Conservation (phyloP, 108 stramenopile genomes). For the Discostella pseudostelligera region DNA sequence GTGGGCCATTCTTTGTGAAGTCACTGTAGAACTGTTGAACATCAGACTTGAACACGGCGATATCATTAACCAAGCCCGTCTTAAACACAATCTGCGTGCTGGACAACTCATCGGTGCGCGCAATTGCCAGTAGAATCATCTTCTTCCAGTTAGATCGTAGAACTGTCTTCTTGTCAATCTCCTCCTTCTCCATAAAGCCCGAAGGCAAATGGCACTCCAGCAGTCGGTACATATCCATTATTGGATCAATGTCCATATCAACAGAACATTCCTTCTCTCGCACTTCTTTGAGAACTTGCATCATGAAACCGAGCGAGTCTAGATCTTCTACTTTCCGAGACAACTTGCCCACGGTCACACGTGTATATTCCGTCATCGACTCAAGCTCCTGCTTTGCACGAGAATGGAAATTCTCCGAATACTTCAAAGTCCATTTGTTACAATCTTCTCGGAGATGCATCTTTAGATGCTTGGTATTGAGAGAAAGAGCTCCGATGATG, state of each 20-base stretch:
- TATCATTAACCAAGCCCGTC: conserved; percentile 70
- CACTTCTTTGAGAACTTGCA: conserved; percentile 71
- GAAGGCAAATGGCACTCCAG: conserved; percentile 83
- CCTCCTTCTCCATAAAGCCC: conserved; percentile 90
- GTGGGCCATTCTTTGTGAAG: conserved; percentile 77
- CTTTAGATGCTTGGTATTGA: conserved; percentile 80
- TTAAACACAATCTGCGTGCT: conserved; percentile 75
- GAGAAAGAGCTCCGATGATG: conserved; percentile 87
- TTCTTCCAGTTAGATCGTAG: conserved; percentile 84
- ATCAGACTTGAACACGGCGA: conserved; percentile 72
- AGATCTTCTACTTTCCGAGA: conserved; percentile 67
- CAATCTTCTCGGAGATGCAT: conserved; percentile 70
- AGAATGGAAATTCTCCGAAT: conserved; percentile 49
- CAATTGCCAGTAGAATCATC: conserved; percentile 70
- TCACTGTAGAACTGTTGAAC: conserved; percentile 51
- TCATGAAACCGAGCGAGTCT: conserved; percentile 81
- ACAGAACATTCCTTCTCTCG: conserved; percentile 61
- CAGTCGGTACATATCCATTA: conserved; percentile 92
- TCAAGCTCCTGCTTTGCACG: conserved; percentile 60
- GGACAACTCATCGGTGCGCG: conserved; percentile 78
- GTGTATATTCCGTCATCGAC: conserved; percentile 79
- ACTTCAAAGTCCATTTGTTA: conserved; percentile 74
- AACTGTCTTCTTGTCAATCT: conserved; percentile 91
- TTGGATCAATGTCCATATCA: conserved; percentile 76
- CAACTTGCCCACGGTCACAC: conserved; percentile 60